Conservation (phyloP, 495 filamentous ascomycete species). For the Diplogelasinospora grovesii region DNA sequence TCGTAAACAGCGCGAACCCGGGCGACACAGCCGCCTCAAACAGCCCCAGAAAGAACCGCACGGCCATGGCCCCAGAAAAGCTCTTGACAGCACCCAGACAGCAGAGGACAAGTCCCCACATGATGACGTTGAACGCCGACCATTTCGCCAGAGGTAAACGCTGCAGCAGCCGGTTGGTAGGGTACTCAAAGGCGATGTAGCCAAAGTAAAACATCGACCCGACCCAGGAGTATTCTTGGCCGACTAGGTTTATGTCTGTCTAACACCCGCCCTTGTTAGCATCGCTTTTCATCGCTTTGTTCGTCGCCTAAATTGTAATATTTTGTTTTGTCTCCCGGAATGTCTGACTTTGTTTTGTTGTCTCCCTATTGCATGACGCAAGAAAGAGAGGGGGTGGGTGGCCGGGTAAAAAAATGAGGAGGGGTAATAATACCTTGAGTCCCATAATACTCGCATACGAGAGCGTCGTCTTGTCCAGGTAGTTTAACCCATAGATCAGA, state of each 20-base stretch:
- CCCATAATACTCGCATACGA: constrained; percentile 35
- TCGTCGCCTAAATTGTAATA: too few relatives aligned
- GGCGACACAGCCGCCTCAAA: constrained; percentile 60
- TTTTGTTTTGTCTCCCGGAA: too few relatives aligned
- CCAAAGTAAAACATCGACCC: constrained; percentile 32
- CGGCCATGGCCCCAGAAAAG: too few relatives aligned
- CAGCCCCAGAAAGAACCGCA: constrained; percentile 53
- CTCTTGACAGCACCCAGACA: too few relatives aligned
- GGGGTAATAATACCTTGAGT: constrained; percentile 4
- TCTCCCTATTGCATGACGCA: background rate
- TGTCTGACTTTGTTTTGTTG: background rate
- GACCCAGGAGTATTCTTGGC: constrained; percentile 32
- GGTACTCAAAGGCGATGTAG: constrained; percentile 27
- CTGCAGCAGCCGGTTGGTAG: constrained; percentile 39
- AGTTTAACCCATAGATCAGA: constrained; percentile 56
- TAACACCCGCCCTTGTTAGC: too few relatives aligned
- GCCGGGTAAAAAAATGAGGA: background rate
- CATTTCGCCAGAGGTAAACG: constrained; percentile 50
- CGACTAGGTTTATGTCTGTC: too few relatives aligned
- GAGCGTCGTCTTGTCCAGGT: constrained; percentile 52
- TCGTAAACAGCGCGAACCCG: constrained; percentile 47
- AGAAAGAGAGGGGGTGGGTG: background rate
- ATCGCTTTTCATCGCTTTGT: too few relatives aligned
- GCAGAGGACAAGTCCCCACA: too few relatives aligned
- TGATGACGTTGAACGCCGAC: constrained; percentile 46